phyloP scores from a whole-genome alignment of 805 yeast species.

The Lipomyces starkeyi region DNA sequence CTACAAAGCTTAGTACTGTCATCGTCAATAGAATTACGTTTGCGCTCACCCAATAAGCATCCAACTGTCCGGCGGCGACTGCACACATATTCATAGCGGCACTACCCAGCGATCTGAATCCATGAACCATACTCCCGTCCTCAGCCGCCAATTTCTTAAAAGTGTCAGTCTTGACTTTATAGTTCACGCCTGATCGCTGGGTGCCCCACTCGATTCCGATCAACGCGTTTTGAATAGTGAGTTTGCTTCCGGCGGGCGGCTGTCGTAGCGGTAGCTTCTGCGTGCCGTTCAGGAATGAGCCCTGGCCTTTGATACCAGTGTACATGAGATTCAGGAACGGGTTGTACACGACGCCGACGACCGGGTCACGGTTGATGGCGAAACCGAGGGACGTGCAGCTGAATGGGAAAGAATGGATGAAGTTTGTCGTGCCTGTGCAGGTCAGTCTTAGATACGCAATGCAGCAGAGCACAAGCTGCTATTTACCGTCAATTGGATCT shows the following conservation, averaged over 20 bases:
- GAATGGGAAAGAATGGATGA: conserved; percentile 66
- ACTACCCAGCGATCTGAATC: conserved; percentile 65
- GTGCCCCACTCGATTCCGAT: conserved; percentile 68
- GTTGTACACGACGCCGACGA: conserved; percentile 70
- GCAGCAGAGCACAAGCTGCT: background rate
- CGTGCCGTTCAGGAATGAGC: conserved; percentile 57
- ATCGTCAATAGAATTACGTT: background rate
- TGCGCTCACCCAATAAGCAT: conserved; percentile 58
- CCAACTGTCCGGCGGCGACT: conserved; percentile 63
- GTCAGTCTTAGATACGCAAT: background rate
- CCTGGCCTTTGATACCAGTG: conserved; percentile 61
- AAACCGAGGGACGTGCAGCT: conserved; percentile 68
- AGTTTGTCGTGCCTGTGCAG: conserved; percentile 61
- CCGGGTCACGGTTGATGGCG: conserved; percentile 55
- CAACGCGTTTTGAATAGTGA: conserved; percentile 58
- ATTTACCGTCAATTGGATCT: conserved; percentile 41
- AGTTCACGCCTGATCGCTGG: conserved; percentile 59
- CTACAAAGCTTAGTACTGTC: conserved; percentile 45
- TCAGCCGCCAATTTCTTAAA: conserved; percentile 55
- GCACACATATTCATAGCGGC: conserved; percentile 68
- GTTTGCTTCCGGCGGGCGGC: conserved; percentile 41
- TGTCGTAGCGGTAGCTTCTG: conserved; percentile 49
- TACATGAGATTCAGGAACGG: conserved; percentile 61
- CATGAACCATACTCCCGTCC: conserved; percentile 65
- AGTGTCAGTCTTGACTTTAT: conserved; percentile 56